A percentile compares a stretch with the other conserved stretches of the same genome.
phyloP scores from a whole-genome alignment of 176 grass and related monocot genomes.

The Phyllostachys edulis region DNA sequence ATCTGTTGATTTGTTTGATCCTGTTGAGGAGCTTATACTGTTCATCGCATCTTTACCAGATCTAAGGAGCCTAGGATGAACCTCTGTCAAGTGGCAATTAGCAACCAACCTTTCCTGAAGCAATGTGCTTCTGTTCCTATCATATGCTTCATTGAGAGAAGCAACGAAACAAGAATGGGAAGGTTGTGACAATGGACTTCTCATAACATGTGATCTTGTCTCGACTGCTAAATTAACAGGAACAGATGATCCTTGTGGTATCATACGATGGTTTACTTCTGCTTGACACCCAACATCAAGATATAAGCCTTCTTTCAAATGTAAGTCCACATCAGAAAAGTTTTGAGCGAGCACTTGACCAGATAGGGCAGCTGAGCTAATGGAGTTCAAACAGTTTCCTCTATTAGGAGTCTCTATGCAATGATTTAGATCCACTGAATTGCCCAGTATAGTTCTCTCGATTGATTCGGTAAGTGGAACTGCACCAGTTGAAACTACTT shows the following conservation, averaged over 20 bases:
- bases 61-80: slow-evolving; percentile 39
- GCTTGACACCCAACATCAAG: slow-evolving; percentile 27
- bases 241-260: slow-evolving; percentile 18
- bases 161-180: slow-evolving; percentile 30
- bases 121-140: slow-evolving; percentile 37
- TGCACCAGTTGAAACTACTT: slow-evolving; percentile 21
- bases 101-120: slow-evolving; percentile 24
- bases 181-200: slow-evolving; percentile 22
- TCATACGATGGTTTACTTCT: slow-evolving; percentile 28
- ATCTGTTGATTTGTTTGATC: slow-evolving; percentile 59
- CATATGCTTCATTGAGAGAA: slow-evolving; percentile 23
- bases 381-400: slow-evolving; percentile 28
- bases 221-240: slow-evolving; percentile 31
- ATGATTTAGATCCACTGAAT: slow-evolving; percentile 52
- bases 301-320: slow-evolving; percentile 14
- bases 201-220: slow-evolving; percentile 29
- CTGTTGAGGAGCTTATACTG: slow-evolving; percentile 54
- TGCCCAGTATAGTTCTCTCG: slow-evolving; percentile 5
- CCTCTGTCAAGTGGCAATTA: slow-evolving; percentile 26
- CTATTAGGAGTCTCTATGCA: slow-evolving; percentile 31
- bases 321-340: slow-evolving; percentile 1
- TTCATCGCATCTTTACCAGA: slow-evolving; percentile 50
- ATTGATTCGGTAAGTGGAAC: slow-evolving; percentile 18
- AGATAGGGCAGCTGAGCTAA: slow-evolving; percentile 33
- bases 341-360: slow-evolving; percentile 27